Conservation (phyloP, 1,284 basidiomycete genomes). For the Naganishia liquefaciens region DNA sequence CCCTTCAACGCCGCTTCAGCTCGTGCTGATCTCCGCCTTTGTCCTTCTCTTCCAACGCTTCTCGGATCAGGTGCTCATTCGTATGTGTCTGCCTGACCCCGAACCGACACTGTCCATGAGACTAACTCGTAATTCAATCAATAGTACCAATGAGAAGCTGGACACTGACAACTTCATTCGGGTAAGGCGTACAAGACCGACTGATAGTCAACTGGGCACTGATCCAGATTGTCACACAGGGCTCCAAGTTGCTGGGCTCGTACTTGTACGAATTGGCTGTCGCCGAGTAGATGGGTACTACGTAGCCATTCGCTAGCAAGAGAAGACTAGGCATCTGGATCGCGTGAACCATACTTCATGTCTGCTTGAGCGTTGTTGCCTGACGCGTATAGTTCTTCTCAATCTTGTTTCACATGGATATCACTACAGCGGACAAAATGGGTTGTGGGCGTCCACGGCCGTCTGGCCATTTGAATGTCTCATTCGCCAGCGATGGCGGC, state of each 20-base stretch:
- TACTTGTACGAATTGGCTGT: slow-evolving; percentile 78
- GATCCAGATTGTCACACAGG: slow-evolving; percentile 34
- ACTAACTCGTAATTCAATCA: slow-evolving; percentile 37
- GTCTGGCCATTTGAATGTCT: no score
- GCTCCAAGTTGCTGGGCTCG: slow-evolving; percentile 73
- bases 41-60: slow-evolving; percentile 30
- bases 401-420: no score
- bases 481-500: no score
- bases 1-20: neutral
- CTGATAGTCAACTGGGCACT: slow-evolving; percentile 1
- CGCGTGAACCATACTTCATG: no score
- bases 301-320: no score
- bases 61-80: slow-evolving; percentile 60
- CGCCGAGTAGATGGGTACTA: slow-evolving; percentile 12
- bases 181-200: slow-evolving; percentile 48
- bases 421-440: no score
- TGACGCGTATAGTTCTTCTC: no score
- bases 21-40: slow-evolving; percentile 9
- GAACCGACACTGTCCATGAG: neutral
- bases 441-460: no score
- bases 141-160: slow-evolving; percentile 86
- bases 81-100: neutral
- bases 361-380: no score
- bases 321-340: no score
- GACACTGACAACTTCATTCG: slow-evolving; percentile 91